Evolutionary conservation across 257 asterid genomes (phyloP), one percentile per base, ranked within the genome.

Genomic region (Ocimum tenuiflorum): DNA sequence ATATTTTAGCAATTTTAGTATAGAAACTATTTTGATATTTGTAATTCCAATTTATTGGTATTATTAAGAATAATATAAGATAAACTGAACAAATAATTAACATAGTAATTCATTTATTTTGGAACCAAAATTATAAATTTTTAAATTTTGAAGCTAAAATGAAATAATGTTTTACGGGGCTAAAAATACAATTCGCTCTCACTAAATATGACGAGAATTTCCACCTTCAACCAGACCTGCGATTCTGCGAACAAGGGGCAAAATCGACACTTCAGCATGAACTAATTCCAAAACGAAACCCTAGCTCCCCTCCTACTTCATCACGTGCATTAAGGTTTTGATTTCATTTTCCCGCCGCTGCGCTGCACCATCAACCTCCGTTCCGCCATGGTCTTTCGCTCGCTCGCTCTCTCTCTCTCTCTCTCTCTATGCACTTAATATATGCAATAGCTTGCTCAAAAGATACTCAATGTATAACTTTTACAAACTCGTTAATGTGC

Each of bases 311-410:
- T 73, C 68, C 22, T 18, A 19, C 50, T 12, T 31, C 58, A 24
- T 24, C 57, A 63, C 54, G 20, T 63, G 24, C 36, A 47, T 9
- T 50, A 58, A 14, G 8, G 13, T 11, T 42, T 20, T 15, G 19
- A 27, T 7, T 35, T 33, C 38, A 69, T 56, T 69, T 69, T 20
- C 61, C 65, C 24, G 54, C 65, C 70, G 73, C 70, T 43, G 70
- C 71, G 64, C 61, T 42, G 17, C 55, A 14, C 69, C 69, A 11
- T 27, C 75, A 62, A 54, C 36, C 52, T 20, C 77, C 46, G 36
- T 29, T 14, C 27, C 46, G 65, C 39, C 64, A 76, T 67, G 81
- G 81, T 72, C 1, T 3, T 7, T 60, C 58, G 62, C 62, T 20
- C 59, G 6, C 42, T 39, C 46, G 67, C 1, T 3, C 9, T 60